Evolutionary conservation across 352 stramenopile species (phyloP).

Genomic region (Globisporangium splendens): DNA sequence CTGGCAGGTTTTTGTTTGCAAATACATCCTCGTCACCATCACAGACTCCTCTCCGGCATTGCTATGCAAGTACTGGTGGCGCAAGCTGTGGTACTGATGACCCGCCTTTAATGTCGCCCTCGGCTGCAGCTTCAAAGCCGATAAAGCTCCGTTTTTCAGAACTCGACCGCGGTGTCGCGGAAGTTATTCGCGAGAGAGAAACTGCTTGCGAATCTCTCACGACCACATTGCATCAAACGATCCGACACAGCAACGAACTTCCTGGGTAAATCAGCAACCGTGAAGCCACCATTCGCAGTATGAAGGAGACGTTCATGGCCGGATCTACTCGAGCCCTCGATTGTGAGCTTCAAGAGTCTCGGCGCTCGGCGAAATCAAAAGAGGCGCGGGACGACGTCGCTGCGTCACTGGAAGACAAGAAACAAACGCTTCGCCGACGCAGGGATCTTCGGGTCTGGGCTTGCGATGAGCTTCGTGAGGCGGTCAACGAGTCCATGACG

Average conservation of each 20-base stretch:
- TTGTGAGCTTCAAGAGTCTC: neutral
- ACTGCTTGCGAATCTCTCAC: conserved; percentile 15
- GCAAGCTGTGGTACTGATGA: no score
- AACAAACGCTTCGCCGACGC: conserved; percentile 34
- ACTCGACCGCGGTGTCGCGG: conserved; percentile 27
- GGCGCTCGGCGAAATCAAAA: neutral
- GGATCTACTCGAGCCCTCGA: conserved; percentile 8
- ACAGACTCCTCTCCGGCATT: neutral
- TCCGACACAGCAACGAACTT: conserved; percentile 30
- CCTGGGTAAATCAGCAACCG: conserved; percentile 21
- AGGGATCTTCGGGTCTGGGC: conserved; percentile 51
- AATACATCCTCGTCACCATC: neutral
- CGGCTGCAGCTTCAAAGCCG: neutral
- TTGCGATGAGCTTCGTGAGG: conserved; percentile 43
- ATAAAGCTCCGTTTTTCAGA: conserved; percentile 29
- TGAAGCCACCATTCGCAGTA: conserved; percentile 3
- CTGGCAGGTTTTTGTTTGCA: neutral
- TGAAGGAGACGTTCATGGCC: conserved; percentile 11
- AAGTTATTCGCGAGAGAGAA: conserved; percentile 22
- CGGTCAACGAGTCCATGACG: conserved; percentile 53
- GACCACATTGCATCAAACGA: conserved; percentile 15
- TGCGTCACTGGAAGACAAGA: conserved; percentile 32
- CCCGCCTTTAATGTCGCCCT: neutral
- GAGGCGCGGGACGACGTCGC: neutral
- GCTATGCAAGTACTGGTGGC: neutral